Evolutionary conservation across 2,329 filamentous ascomycete species (phyloP), one percentile per base, ranked within the genome.

Genomic region (Celoporthe dispersa): DNA sequence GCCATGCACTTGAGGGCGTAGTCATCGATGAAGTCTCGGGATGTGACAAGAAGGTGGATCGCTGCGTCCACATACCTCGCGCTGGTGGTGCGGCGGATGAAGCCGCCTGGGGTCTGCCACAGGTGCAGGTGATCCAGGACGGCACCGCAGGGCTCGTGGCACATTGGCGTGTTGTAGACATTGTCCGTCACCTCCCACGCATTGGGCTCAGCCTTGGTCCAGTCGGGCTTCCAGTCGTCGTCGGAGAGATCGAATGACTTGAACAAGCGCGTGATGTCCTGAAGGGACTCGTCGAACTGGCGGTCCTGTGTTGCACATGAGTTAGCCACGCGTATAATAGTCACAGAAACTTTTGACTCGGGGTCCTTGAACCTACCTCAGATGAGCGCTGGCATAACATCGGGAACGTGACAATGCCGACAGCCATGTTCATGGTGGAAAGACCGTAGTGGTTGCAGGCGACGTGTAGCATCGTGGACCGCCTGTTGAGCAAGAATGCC

Each of bases 1-100:
- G 14, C 12, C 37, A 44, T n/a, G 37, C 35, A 63, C 60, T 63
- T 63, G 60, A n/a, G 25, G 37, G 60, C 60, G 60, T 63, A 63
- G 37, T 63, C 60, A 9, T 63, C 60, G 37, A 63, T 41, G 37
- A 63, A 41, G n/a, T 37, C 60, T 8, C 33, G n/a, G 19, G 60
- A n/a, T 6, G 16, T 25, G 37, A 1, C 22, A 3, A 63, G 60
- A 9, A 41, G 31, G n/a, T 37, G 35, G 1, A 41, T 6, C 22
- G 35, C 60, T 3, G 60, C 60, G n/a, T 22, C 6, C 22, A 63
- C n/a, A 6, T 39, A 12, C n/a, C 35, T 25, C 3, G 22, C 5
- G 3, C 35, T 63, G 8, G n/a, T 41, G 22, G 5, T 6, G 37
- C 8, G 11, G 60, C 9, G 25, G 22, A 28, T 2, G 11, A 41